Evolutionary conservation across 352 stramenopile genomes (phyloP).

Genomic region (Globisporangium polare): DNA sequence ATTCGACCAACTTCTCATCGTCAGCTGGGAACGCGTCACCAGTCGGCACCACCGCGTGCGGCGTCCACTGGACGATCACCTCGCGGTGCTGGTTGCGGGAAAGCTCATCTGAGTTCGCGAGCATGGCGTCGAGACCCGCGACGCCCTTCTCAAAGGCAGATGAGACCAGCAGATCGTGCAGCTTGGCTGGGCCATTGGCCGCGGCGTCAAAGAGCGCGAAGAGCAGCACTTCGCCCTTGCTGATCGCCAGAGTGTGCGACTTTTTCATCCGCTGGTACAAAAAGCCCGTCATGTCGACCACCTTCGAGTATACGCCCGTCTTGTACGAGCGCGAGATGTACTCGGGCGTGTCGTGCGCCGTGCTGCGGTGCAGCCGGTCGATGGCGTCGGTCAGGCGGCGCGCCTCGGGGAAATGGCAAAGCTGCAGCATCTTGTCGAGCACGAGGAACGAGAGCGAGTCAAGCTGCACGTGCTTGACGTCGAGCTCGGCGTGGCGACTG

Average conservation of each 20-base stretch:
- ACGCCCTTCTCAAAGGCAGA: constrained; percentile 35
- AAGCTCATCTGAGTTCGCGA: constrained; percentile 26
- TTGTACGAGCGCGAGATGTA: constrained; percentile 78
- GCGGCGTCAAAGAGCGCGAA: constrained; percentile 58
- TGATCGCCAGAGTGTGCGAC: constrained; percentile 72
- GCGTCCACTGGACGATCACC: constrained; percentile 69
- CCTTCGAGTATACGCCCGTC: constrained; percentile 82
- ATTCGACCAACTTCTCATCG: constrained; percentile 41
- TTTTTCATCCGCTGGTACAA: constrained; percentile 68
- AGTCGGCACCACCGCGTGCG: constrained; percentile 27
- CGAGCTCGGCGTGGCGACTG: constrained; percentile 60
- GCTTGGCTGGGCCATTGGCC: constrained; percentile 28
- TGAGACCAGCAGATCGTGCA: constrained; percentile 48
- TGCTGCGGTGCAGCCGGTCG: constrained; percentile 45
- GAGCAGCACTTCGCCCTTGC: constrained; percentile 47
- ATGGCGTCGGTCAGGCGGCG: constrained; percentile 47
- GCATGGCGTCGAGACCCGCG: constrained; percentile 35
- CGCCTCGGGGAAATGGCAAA: constrained; percentile 59
- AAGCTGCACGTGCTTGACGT: constrained; percentile 85
- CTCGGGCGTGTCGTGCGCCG: constrained; percentile 66
- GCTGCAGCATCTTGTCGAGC: constrained; percentile 69
- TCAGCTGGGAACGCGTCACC: constrained; percentile 42
- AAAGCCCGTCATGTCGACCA: constrained; percentile 80
- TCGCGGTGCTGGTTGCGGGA: constrained; percentile 81
- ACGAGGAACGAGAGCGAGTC: constrained; percentile 85